These are phyloP conservation scores for Cyberlindnera xishuangbannaensis DNA, from an alignment of 805 yeast genomes.

Conservation along the genomic window DNA sequence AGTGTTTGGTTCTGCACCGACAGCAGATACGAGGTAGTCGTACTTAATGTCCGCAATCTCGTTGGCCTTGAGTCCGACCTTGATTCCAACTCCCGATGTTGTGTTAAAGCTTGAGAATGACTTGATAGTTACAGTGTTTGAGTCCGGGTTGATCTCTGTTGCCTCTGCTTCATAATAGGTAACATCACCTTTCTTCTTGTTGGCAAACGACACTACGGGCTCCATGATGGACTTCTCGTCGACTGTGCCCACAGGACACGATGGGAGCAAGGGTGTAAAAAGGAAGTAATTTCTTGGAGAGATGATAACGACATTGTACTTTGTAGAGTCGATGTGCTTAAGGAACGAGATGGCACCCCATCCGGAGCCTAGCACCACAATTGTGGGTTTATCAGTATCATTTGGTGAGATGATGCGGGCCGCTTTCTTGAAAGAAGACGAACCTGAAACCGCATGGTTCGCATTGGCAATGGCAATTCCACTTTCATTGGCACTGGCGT, in stretches of 20 bases:
- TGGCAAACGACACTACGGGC: constrained; percentile 84
- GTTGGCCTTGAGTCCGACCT: constrained; percentile 31
- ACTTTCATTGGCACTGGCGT: too few species aligned
- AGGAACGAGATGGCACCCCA: constrained; percentile 92
- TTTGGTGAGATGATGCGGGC: constrained; percentile 31
- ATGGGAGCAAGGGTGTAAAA: constrained; percentile 90
- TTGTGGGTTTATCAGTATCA: constrained; percentile 32
- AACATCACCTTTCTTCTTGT: constrained; percentile 71
- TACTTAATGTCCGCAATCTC: constrained; percentile 47
- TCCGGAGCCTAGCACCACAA: constrained; percentile 78
- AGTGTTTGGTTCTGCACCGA: constrained; percentile 91
- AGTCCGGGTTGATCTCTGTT: constrained; percentile 71
- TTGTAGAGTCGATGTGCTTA: constrained; percentile 77
- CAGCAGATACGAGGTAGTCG: constrained; percentile 84
- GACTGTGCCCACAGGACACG: constrained; percentile 90
- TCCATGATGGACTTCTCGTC: constrained; percentile 89
- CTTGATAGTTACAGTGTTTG: constrained; percentile 62
- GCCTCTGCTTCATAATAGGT: constrained; percentile 88
- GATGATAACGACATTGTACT: constrained; percentile 82
- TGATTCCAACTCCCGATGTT: constrained; percentile 25
- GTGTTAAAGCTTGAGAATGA: constrained; percentile 35
- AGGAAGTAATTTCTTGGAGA: constrained; percentile 92
- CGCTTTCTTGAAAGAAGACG: constrained; percentile 33
- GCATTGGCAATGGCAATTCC: constrained; percentile 3
- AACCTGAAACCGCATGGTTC: constrained; percentile 26